phyloP scores from a whole-genome alignment of 116 monocot genomes.

The Iris pallida region DNA sequence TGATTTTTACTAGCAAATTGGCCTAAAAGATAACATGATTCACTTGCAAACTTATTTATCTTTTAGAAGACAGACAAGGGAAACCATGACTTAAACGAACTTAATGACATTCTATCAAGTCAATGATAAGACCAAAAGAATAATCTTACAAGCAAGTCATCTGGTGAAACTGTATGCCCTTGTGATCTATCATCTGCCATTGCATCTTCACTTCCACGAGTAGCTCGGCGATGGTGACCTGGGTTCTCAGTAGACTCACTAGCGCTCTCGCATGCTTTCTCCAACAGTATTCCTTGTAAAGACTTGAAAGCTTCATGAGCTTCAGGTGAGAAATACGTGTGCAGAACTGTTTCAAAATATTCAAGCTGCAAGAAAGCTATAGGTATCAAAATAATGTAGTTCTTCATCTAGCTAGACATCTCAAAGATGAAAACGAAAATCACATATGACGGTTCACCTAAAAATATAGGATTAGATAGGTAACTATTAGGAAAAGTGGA shows the following conservation, averaged over 20 bases:
- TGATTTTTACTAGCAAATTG: too few species aligned
- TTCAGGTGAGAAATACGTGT: conserved; percentile 71
- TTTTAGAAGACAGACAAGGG: too few species aligned
- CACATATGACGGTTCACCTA: too few species aligned
- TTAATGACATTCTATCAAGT: too few species aligned
- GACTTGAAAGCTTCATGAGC: conserved; percentile 76
- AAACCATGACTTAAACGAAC: too few species aligned
- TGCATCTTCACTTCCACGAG: conserved; percentile 94
- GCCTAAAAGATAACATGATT: too few species aligned
- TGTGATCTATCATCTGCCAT: conserved; percentile 67
- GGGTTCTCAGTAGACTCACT: conserved; percentile 68
- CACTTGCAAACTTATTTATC: too few species aligned
- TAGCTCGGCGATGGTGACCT: conserved; percentile 64
- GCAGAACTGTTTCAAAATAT: conserved; percentile 82
- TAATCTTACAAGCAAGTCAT: conserved; percentile 82
- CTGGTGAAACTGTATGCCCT: conserved; percentile 55
- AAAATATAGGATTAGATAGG: not conserved
- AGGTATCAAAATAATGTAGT: too few species aligned
- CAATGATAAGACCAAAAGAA: not conserved
- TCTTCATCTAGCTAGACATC: too few species aligned
- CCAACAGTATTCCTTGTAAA: conserved; percentile 72
- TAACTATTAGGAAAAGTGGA: not conserved
- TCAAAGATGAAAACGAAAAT: too few species aligned
- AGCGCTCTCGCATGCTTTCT: conserved; percentile 71
- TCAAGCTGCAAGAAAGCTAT: conserved; percentile 62